Base-by-base conservation (phyloP, 225 moss, liverwort and hornwort genomes). In the Ulota crispa region DNA sequence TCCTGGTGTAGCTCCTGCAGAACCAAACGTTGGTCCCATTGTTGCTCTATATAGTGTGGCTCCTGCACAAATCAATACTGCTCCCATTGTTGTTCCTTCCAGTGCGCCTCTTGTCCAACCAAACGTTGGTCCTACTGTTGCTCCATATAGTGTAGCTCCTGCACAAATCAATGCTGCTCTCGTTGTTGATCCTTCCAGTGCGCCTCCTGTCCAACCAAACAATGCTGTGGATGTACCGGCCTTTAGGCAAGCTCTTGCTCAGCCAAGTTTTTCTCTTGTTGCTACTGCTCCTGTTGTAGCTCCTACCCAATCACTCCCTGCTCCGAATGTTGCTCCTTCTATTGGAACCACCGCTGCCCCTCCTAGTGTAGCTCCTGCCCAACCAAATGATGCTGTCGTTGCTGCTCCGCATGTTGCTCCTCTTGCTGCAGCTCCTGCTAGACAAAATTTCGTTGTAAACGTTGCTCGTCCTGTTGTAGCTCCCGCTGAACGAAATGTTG, bases 171-270 rank as follows among this genome's bases (percentile, higher is more conserved):
- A 3, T 19, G 0, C 4, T 9, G 27, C 19, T 13, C 8, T 18
- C 16, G 0, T 68, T 4, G 42, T 42, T 4, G 1, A 0, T 41
- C 26, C 16, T 42, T 4, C 4, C 4, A 1, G 26, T 68, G 15
- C 4, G 8, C 41, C 26, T 68, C 24, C 2, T 26, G 4, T 0
- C 24, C 8, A 26, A 26, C 15, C 26, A 0, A 12, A 39, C n/a
- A 8, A 56, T 73, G 34, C 3, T 55, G 0, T 9, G 9, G 16
- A 39, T n/a, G 26, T 37, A 16, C 5, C 4, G 18, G 24, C 19
- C 0, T 0, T 9, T 0, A 1, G 1, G 24, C 9, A 20, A 47
- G 9, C 5, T 59, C 21, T 9, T 18, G 28, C 9, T 19, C 27
- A 50, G 30, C 42, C 42, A 26, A 26, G 39, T 39, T 34, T 5